Evolutionary conservation across 805 yeast species (phyloP).

Genomic region (Saturnispora silvae): DNA sequence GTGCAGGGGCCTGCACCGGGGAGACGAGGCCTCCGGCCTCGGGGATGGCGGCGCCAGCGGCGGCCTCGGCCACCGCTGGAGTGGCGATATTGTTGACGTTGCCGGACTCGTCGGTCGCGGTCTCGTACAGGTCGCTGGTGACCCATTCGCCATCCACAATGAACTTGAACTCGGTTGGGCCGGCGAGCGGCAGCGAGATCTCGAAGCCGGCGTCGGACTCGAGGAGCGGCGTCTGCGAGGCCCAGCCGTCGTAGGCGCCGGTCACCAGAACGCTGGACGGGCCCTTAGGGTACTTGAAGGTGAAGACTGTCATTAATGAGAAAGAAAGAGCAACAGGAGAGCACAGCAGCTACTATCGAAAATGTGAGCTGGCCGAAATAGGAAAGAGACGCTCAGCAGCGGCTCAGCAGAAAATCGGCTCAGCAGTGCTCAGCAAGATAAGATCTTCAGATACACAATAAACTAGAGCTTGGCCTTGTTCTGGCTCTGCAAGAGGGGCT

Average conservation of each 20-base stretch:
- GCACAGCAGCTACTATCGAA: neutral
- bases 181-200: constrained; percentile 19
- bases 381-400: too few relatives aligned
- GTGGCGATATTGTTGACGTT: constrained; percentile 41
- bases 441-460: too few relatives aligned
- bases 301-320: neutral
- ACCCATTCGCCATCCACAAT: constrained; percentile 55
- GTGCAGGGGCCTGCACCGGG: constrained; percentile 6
- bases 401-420: too few relatives aligned
- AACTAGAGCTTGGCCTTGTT: constrained; percentile 33
- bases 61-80: constrained; percentile 24
- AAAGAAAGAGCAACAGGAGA: neutral
- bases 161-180: constrained; percentile 36
- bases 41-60: constrained; percentile 27
- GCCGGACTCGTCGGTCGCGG: constrained; percentile 39
- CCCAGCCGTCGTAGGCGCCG: constrained; percentile 52
- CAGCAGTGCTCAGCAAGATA: too few relatives aligned
- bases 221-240: constrained; percentile 36
- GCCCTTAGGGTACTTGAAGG: constrained; percentile 1
- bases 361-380: too few relatives aligned
- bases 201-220: constrained; percentile 31
- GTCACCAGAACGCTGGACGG: constrained; percentile 34
- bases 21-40: constrained; percentile 28
- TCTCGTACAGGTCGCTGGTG: constrained; percentile 29
- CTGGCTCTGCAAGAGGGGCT: constrained; percentile 43